Conservation (phyloP, 441 rosid genomes). For the Isatis lusitanica region DNA sequence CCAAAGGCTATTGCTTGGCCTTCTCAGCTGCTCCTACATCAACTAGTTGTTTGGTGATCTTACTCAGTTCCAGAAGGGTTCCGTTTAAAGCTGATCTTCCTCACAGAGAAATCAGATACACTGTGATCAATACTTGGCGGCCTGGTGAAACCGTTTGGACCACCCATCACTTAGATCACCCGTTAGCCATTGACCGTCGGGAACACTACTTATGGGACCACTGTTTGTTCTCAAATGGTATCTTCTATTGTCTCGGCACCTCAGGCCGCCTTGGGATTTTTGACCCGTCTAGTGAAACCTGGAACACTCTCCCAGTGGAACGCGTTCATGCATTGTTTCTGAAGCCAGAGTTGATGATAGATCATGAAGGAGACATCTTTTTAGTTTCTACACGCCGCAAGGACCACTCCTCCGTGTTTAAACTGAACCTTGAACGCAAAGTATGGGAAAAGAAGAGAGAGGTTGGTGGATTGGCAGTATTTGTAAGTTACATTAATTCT, state of each 20-base stretch:
- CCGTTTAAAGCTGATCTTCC: no score
- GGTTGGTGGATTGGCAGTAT: not conserved
- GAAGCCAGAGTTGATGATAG: no score
- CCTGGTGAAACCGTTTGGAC: slow-evolving; percentile 11
- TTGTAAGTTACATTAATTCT: no score
- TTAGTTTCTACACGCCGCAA: not conserved
- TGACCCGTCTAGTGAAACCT: not conserved
- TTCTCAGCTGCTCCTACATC: slow-evolving; percentile 22
- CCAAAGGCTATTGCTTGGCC: not conserved
- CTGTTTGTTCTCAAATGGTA: not conserved
- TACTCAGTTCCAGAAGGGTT: no score
- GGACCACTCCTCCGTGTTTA: not conserved
- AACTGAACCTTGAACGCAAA: not conserved
- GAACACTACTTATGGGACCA: no score
- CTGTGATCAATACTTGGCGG: not conserved
- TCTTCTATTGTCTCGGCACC: not conserved
- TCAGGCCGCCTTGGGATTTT: not conserved
- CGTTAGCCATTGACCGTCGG: no score
- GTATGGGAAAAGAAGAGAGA: not conserved
- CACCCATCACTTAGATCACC: not conserved
- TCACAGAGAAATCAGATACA: no score
- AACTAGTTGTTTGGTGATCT: slow-evolving; percentile 9
- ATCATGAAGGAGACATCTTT: slow-evolving; percentile 18
- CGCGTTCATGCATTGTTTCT: no score
- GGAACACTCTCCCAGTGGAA: not conserved